Evolutionary conservation across 2,329 filamentous ascomycete genomes (phyloP), one percentile per base, ranked within the genome.

Genomic region (Orbilia javanica): DNA sequence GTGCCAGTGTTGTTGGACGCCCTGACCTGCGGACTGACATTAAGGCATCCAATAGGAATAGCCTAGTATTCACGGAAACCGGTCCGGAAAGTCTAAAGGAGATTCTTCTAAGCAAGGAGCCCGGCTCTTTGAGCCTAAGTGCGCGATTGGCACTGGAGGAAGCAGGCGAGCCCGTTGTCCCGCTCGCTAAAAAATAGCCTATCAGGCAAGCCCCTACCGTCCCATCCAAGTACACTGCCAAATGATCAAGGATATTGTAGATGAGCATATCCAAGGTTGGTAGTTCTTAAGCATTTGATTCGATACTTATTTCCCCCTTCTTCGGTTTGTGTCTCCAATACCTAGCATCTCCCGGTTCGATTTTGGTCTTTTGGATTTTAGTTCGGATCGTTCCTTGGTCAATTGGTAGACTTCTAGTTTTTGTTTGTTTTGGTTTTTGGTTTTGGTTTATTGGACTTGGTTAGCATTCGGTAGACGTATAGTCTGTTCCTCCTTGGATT

Each of bases 1-100:
- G 69, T 18, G 69, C 64, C 8, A 79, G 75, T 42, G 65, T 79
- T 7, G 75, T 79, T 20, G 75, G 75, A 69, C 50, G 75, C 18
- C 64, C 67, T 6, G 57, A 74, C 34, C 31, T 53, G 11, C 63
- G 69, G 6, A 36, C 52, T 4, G 69, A 74, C 50, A 11, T 31
- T 3, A 73, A 70, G n/a, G 48, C 55, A 3, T 36, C 63, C 18
- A 79, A 68, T n/a, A 57, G 50, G 15, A 79, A 74, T 46, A 68
- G 68, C 42, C 55, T 79, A 25, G 27, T 73, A 42, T 65, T 69
- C 48, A 36, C 70, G 22, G 75, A 74, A 29, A 66, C 53, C 11
- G 70, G 69, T 3, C 62, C 75, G 8, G 75, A 70, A 36, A 79
- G 75, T 15, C 25, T 74, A 15, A 70, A 73, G 20, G 70, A 74